phyloP scores from a whole-genome alignment of 176 grass and related monocot genomes.

The Triticum turgidum region DNA sequence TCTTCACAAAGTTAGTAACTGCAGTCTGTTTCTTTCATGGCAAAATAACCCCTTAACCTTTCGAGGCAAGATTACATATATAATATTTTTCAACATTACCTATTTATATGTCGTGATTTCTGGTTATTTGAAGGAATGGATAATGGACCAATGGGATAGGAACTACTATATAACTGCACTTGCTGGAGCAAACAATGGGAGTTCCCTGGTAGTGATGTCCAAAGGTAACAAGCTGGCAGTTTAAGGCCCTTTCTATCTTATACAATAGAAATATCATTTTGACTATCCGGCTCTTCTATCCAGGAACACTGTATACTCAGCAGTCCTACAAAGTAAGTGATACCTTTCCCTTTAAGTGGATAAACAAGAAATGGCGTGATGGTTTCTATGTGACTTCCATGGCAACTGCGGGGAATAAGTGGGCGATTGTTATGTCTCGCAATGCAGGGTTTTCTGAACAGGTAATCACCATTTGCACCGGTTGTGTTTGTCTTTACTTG shows the following conservation, averaged over 20 bases:
- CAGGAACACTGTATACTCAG: constrained; percentile 82
- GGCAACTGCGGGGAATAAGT: constrained; percentile 93
- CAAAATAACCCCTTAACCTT: constrained; percentile 23
- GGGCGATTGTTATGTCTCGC: constrained; percentile 96
- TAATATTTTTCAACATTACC: constrained; percentile 9
- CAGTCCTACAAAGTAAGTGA: constrained; percentile 99
- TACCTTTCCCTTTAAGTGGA: constrained; percentile 99
- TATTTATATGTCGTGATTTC: constrained; percentile 32
- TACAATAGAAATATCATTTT: constrained; percentile 18
- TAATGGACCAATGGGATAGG: constrained; percentile 99
- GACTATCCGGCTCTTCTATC: constrained; percentile 4
- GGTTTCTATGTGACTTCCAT: constrained; percentile 96
- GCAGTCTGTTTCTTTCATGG: constrained; percentile 23
- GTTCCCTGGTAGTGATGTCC: constrained; percentile 95
- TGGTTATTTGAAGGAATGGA: constrained; percentile 84
- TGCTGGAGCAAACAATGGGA: constrained; percentile 90
- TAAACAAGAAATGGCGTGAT: constrained; percentile 99
- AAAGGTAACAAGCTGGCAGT: constrained; percentile 65
- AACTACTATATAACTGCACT: constrained; percentile 94
- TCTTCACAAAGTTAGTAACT: constrained; percentile 86
- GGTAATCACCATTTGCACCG: constrained; percentile 39
- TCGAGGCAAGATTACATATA: constrained; percentile 17
- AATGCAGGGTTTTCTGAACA: constrained; percentile 94
- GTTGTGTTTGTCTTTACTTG: background rate
- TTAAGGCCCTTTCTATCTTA: background rate